Base-by-base conservation (phyloP, 1,284 basidiomycete species). In the Takashimella tepidaria region DNA sequence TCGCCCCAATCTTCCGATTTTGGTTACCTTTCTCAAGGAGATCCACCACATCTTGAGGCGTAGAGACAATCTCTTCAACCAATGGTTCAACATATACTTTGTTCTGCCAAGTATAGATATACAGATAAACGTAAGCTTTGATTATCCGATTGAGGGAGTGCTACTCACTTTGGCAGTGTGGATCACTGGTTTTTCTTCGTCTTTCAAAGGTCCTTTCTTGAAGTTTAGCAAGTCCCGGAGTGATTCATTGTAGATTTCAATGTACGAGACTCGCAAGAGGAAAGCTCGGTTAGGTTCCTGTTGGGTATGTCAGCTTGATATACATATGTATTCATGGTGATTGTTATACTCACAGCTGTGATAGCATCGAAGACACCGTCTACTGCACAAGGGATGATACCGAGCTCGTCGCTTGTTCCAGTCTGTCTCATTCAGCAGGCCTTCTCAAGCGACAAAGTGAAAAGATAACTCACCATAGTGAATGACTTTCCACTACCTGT, bases 241-340 rank as follows among this genome's bases (percentile, higher is more conserved):
- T 2, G 76, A 75, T 56, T 83, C 81, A 59, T 83, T 83, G 74
- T 83, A 82, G 55, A 83, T 81, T 57, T 77, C 81, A 47, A 83
- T 74, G 60, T 82, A 82, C 6, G 80, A 79, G 16, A 82, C 80
- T 16, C 81, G 73, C 2, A 83, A 69, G 6, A 82, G 67, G 57
- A 67, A 74, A 0, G 69, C 72, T 16, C 72, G 63, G 22, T 72
- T 68, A 24, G 59, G 56, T 46, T 74, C 72, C 69, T 72, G 51
- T 16, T 4, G 13, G n/a, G n/a, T n/a, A n/a, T n/a, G n/a, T n/a
- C n/a, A n/a, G n/a, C n/a, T 23, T 21, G 23, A 23, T 10, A 41
- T n/a, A n/a, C n/a, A 45, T 3, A 23, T 26, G 23, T 45, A 31
- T 27, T 31, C 4, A 40, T 48, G 41, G 8, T 4, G 2, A 16